phyloP scores from a whole-genome alignment of 495 filamentous ascomycete species.

The Mytilinidion resinicola region DNA sequence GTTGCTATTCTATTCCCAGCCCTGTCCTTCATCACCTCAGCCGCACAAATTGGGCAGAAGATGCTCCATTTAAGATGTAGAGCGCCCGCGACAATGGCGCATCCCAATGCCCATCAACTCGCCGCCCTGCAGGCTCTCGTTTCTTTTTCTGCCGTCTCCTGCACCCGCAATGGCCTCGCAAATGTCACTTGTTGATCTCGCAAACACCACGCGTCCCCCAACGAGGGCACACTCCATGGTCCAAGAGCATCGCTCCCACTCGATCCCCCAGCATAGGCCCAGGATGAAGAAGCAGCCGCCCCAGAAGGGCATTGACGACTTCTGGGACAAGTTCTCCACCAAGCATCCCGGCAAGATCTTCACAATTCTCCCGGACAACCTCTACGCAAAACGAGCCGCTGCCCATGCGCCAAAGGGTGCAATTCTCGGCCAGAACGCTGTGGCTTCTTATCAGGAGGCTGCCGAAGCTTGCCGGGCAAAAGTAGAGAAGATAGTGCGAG shows the following conservation, averaged over 20 bases:
- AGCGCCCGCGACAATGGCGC: too few species aligned
- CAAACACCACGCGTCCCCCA: conserved; percentile 23
- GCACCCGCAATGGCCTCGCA: conserved; percentile 20
- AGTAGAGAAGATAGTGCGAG: conserved; percentile 73
- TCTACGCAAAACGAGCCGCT: conserved; percentile 59
- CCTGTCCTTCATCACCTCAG: too few species aligned
- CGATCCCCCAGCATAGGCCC: conserved; percentile 7
- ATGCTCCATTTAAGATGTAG: too few species aligned
- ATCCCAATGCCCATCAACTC: too few species aligned
- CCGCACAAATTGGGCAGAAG: too few species aligned
- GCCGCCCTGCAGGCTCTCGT: not conserved
- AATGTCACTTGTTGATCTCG: conserved; percentile 22
- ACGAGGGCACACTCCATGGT: conserved; percentile 21
- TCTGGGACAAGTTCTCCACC: conserved; percentile 72
- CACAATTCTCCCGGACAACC: conserved; percentile 67
- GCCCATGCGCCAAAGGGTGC: conserved; percentile 45
- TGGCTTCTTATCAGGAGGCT: conserved; percentile 67
- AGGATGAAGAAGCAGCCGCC: conserved; percentile 46
- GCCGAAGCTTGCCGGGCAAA: conserved; percentile 61
- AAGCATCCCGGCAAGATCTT: conserved; percentile 59
- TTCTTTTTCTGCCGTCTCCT: not conserved
- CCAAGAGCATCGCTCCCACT: not conserved
- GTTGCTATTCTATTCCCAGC: too few species aligned
- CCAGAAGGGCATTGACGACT: conserved; percentile 65
- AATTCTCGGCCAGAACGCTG: conserved; percentile 51